Evolutionary conservation across 768 basidiomycete genomes (phyloP), one percentile per base, ranked within the genome.

Genomic region (Daedaleopsis nitida): DNA sequence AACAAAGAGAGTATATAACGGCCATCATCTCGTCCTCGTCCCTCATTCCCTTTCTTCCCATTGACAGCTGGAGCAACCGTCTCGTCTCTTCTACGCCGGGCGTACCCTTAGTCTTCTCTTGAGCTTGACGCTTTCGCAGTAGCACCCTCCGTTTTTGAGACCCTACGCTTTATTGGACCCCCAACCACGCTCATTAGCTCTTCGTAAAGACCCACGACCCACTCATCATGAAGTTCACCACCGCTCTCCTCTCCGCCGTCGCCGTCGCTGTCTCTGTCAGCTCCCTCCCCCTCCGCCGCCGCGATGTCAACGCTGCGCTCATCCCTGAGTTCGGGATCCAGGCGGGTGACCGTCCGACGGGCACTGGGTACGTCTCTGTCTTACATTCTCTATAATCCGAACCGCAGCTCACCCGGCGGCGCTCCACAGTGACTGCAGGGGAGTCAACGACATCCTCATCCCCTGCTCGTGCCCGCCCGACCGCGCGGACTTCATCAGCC

Each of bases 251-350:
- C 53, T 66, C 68, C 45, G 66, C 72, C 45, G 67, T 74, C 57
- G 70, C 73, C 27, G 57, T 71, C 52, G 63, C 74, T 56, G 60
- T 78, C 45, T 71, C 75, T 21, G 76, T 77, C 10, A 73, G 72
- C 53, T 77, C 79, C 19, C 68, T 70, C 5, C 81, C 81, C 32
- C 63, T 78, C n/a, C 63, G 77, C 16, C 76, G 74, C 67, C 78
- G 83, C 52, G 81, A 77, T 59, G 81, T 87, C 13, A 71, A 84
- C 66, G 73, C 60, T 19, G 51, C 32, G 38, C 62, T 75, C 17
- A 70, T 73, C 37, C 73, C 74, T 14, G 51, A 67, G n/a, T 70
- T 76, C 27, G 75, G 74, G 32, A 62, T 72, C 49, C 50, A 65
- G 21, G 59, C 73, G 48, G 69, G 69, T 35, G 56, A 68, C 14